Conservation (phyloP, 106 monocot species). For the Phalaenopsis aphrodite region DNA sequence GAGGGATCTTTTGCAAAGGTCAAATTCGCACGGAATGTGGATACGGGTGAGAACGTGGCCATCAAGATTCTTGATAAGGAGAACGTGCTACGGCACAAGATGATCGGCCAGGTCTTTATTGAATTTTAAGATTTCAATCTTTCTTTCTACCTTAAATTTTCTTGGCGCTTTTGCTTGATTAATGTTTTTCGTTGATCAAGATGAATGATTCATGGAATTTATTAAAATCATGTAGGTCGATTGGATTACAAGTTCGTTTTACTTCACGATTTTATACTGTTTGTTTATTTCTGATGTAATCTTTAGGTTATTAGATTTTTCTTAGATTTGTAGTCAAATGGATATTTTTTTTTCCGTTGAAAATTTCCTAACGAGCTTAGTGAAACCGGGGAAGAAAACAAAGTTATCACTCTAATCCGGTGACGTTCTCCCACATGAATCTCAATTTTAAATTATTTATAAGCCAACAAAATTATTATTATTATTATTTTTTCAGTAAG, state of each 20-base stretch:
- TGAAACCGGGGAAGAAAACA: too few relatives aligned
- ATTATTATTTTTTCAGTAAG: too few relatives aligned
- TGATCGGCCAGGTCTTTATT: slow-evolving; percentile 58
- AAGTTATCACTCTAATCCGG: too few relatives aligned
- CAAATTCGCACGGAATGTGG: slow-evolving; percentile 72
- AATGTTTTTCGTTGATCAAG: neutral
- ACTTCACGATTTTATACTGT: neutral
- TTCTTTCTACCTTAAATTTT: too few relatives aligned
- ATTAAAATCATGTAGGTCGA: neutral
- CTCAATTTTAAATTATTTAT: too few relatives aligned
- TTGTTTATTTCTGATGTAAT: neutral
- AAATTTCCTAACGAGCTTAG: too few relatives aligned
- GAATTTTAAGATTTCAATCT: neutral
- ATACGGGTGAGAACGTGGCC: slow-evolving; percentile 64
- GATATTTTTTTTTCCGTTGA: neutral
- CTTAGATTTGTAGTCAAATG: neutral
- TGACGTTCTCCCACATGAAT: too few relatives aligned
- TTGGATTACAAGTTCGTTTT: neutral
- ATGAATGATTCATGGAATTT: neutral
- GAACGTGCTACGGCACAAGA: slow-evolving; percentile 72
- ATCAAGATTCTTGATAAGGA: slow-evolving; percentile 94
- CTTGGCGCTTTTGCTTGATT: neutral
- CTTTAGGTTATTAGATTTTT: neutral
- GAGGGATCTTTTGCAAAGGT: slow-evolving; percentile 93
- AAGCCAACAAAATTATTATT: too few relatives aligned